Base-by-base conservation (phyloP, 192 early-diverging fungal species). In the Entomortierella lignicola region DNA sequence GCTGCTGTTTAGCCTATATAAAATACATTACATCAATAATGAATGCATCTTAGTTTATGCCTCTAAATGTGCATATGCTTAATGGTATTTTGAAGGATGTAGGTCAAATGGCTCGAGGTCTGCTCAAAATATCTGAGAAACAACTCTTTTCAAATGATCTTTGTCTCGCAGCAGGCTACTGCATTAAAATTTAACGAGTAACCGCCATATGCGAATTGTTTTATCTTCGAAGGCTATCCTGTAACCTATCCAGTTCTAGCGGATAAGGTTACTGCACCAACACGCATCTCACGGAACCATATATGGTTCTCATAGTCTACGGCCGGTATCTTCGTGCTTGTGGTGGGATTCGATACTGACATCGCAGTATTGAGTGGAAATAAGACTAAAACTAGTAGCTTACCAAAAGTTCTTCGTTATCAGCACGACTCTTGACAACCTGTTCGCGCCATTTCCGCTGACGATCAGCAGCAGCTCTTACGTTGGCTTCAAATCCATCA, bases 121-220 rank as follows among this genome's bases (percentile, higher is more conserved):
- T 61, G 51, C 55, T 43, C 67, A 79, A 79, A 79, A 79, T 57
- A 56, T 79, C 43, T 79, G 75, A 66, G 61, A 50, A 79, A 55
- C 67, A 70, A 66, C 75, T 64, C 62, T 79, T 79, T 79, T 79
- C 73, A 79, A 64, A 69, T 64, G 75, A 79, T 66, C 75, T 47
- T 12, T 20, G 12, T 20, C 15, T 47, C 44, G 20, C 3, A 4
- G 44, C 34, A 37, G 34, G 34, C 34, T 37, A 37, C 34, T 37
- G 10, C 34, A 15, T 20, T 47, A 15, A 5, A 47, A 20, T 5
- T 12, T 20, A 47, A 20, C 44, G 20, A 12, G 44, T 47, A 15
- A 47, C 20, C 44, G 12, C 44, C 17, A 12, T 47, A 4, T 12
- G 15, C n/a, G n/a, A 34, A 39, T 29, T 11, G 25, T 37, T 66